Base-by-base conservation (phyloP, 176 grass and related monocot genomes). In the Typha latifolia region DNA sequence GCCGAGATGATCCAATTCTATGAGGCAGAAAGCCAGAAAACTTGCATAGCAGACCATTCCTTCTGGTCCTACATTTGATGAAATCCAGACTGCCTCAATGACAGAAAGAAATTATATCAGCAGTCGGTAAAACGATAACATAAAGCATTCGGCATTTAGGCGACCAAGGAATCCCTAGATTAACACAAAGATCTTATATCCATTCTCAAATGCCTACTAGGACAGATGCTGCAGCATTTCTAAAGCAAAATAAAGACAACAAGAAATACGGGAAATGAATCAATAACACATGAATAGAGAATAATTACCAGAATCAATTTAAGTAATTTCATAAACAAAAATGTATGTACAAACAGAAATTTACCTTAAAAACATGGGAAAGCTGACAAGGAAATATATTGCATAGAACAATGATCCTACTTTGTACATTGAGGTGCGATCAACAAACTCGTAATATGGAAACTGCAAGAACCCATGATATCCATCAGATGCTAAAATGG, bases 341-440 rank as follows among this genome's bases (percentile, higher is more conserved):
- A 50, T 29, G 13, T 61, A 29, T 47, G 14, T 2, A 8, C 4
- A 14, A 32, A 63, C 10, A 66, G 4, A 32, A 71, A 63, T 78
- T 86, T 86, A 91, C 93, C 93, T 91, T 72, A 77, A 72, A 73
- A 96, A 91, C 93, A 91, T 96, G 16, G 93, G 93, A 76, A 96
- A 96, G 75, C 93, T 96, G 69, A 96, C 85, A 14, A 96, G 69
- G 80, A 96, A 96, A 68, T 96, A 96, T 53, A 96, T 89, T 68
- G 92, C 92, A 56, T 96, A 96, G 77, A 96, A 96, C 74, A 96
- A 63, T 26, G 92, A 96, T 74, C 92, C 92, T 20, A 96, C 84
- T 84, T 81, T 91, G 82, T 91, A 96, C 92, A 96, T 96, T 49
- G 78, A 74, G 49, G 84, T 84, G 15, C 88, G 80, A 62, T 96